Evolutionary conservation across 2,329 filamentous ascomycete species (phyloP).

Genomic region (Chrysoporthe austroafricana): DNA sequence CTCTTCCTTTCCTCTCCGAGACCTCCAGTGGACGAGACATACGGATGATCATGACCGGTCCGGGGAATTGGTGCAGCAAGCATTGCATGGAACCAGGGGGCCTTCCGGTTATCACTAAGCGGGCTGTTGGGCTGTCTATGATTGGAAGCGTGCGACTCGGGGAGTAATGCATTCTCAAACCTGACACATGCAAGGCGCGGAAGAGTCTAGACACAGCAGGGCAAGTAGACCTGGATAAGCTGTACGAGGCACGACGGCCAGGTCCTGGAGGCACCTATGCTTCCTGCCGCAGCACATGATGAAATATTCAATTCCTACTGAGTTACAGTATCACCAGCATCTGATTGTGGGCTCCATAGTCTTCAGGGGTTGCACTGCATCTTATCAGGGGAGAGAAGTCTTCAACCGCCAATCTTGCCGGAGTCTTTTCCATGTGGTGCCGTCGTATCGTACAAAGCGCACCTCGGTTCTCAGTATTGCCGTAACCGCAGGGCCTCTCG

Average conservation of each 20-base stretch:
- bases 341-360: neutral
- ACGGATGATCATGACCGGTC: conserved; percentile 15
- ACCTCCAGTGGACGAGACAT: conserved; percentile 10
- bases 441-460: neutral
- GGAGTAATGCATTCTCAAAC: conserved; percentile 13
- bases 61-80: conserved; percentile 14
- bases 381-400: neutral
- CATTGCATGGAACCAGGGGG: conserved; percentile 16
- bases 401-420: neutral
- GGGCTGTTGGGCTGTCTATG: conserved; percentile 8
- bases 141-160: conserved; percentile 12
- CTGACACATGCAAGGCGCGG: conserved; percentile 18
- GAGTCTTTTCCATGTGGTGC: no score
- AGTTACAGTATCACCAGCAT: neutral
- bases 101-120: conserved; percentile 8
- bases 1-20: conserved; percentile 9
- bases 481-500: neutral
- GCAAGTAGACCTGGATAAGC: neutral
- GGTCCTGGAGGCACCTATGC: neutral
- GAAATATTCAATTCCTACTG: conserved; percentile 20
- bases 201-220: conserved; percentile 25
- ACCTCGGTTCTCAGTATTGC: neutral
- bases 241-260: conserved; percentile 13
- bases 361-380: neutral
- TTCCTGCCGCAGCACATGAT: conserved; percentile 23